Base-by-base conservation (phyloP, 257 asterid species). In the Handroanthus guayacan region DNA sequence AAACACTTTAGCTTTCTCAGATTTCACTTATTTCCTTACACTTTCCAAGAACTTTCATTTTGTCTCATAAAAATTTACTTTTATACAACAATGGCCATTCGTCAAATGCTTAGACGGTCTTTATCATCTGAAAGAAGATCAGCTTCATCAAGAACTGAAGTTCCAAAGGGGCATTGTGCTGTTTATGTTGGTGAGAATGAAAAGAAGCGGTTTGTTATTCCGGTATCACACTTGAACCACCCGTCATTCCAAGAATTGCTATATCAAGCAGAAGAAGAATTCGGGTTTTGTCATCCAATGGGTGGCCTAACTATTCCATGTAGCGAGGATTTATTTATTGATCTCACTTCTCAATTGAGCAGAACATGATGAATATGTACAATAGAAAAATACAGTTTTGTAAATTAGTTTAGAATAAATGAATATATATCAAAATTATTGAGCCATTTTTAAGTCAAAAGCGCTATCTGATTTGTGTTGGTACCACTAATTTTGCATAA, bases 81-180 rank as follows among this genome's bases (percentile, higher is more conserved):
- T 4, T 12, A 0, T 4, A 31, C 48, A 39, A 62, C 3, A 31
- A 79, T 71, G 84, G 82, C 77, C 45, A 31, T 77, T 37, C 73
- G 39, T 4, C 41, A 74, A 18, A 68, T 76, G 5, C 72, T 84
- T 39, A 74, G 55, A 66, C 75, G 80, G 5, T 55, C 84, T 16
- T 10, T 76, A 6, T 83, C 86, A 9, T 12, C 36, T 1, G 84
- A 67, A 57, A 83, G 41, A 18, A 79, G 77, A 71, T 55, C 82
- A 18, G 6, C 13, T 52, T 62, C 67, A 16, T 50, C 79, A 50
- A 52, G 71, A 69, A 5, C 14, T 36, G 76, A 72, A 55, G 81
- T 80, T 36, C 87, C 87, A n/a, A 83, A 77, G 67, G 87, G 84
- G 5, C 79, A 74, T 69, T 74, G 74, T 17, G 80, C 78, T 3